phyloP scores from a whole-genome alignment of 2,329 filamentous ascomycete genomes.

The Talaromyces sp. region DNA sequence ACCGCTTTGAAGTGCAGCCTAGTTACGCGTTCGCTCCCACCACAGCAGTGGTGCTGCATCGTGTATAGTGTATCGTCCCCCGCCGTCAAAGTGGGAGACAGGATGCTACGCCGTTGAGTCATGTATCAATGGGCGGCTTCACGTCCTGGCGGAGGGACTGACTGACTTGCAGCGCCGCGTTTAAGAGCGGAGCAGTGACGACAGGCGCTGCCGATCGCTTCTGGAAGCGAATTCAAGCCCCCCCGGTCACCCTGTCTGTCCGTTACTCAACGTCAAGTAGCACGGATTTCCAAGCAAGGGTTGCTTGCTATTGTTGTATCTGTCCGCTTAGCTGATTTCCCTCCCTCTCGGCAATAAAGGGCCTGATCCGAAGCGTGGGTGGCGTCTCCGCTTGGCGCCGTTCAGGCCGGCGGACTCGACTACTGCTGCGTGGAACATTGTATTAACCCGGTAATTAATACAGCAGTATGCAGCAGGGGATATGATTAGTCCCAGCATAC shows the following conservation, averaged over 20 bases:
- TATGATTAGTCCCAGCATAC: not conserved
- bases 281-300: not conserved
- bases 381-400: not conserved
- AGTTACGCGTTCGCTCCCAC: not conserved
- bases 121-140: not conserved
- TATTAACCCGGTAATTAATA: not conserved
- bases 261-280: not conserved
- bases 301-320: not conserved
- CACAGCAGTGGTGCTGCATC: no score
- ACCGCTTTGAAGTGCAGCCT: not conserved
- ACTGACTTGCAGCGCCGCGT: not conserved
- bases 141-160: not conserved
- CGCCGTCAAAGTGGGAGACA: not conserved
- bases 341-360: not conserved
- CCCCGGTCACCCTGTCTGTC: no score
- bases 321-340: not conserved
- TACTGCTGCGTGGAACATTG: not conserved
- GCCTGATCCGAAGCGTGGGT: not conserved
- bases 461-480: no score
- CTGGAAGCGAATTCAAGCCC: not conserved
- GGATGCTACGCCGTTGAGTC: not conserved
- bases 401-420: not conserved
- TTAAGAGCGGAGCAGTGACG: slow-evolving; percentile 1
- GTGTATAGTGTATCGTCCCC: not conserved
- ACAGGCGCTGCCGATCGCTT: slow-evolving; percentile 3